Base-by-base conservation (phyloP, 1,284 basidiomycete genomes). In the Trametes hirsuta region DNA sequence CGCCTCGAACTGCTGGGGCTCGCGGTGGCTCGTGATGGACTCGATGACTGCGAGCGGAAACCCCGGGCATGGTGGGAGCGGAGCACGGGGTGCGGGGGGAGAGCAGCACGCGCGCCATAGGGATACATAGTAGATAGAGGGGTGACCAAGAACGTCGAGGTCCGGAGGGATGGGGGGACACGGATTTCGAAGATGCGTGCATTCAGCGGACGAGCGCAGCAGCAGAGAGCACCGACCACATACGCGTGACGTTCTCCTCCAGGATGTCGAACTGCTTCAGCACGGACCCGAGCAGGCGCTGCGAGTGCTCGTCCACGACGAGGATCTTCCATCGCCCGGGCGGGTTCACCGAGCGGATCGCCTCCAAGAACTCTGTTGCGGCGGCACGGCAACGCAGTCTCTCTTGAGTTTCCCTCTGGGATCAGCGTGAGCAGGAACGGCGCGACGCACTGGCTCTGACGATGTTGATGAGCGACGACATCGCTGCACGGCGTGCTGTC, bases 181-280 rank as follows among this genome's bases (percentile, higher is more conserved):
- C 11, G 11, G 39, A 40, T 40, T 14, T 30, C 4, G 30, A 47
- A 44, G 41, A 18, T 21, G 41, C n/a, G 11, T 0, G 50, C 35
- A 18, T 37, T 62, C 44, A 67, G 51, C 44, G n/a, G 57, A 10
- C 35, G 14, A 5, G 24, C 21, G 39, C 25, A 21, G 30, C 4
- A 6, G 57, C 35, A 39, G 41, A 34, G 22, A n/a, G 18, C 1
- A 35, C 14, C 8, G 34, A 37, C 11, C 39, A 82, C 93, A 72
- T 77, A 96, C 95, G 84, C 48, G 95, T 96, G 49, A 98, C 93
- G 79, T 95, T 96, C 80, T 96, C 93, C 73, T 94, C 89, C 55
- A 98, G 76, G 57, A 98, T 91, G 73, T 98, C 95, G 71, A 93
- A 94, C 74, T 94, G 90, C 76, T 95, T 96, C 71, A 98, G 84